These are phyloP conservation scores for Pouteria glomerata DNA, from an alignment of 148 eudicot species.

Conservation along the genomic window DNA sequence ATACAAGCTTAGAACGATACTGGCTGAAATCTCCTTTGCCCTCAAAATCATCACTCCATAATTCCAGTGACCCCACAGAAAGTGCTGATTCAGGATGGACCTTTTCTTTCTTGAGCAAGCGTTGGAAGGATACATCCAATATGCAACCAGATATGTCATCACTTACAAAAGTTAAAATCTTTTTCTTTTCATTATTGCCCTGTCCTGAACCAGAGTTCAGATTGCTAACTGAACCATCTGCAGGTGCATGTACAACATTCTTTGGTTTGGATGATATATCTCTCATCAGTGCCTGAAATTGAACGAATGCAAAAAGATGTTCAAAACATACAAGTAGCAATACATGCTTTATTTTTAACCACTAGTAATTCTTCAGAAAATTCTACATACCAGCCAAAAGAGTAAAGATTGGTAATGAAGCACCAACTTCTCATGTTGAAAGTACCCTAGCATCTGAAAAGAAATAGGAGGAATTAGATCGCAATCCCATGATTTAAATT, in stretches of 20 bases:
- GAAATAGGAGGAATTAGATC: constrained; percentile 9
- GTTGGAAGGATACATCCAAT: constrained; percentile 64
- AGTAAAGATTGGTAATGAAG: constrained; percentile 73
- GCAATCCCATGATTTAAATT: neutral
- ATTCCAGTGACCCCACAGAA: constrained; percentile 58
- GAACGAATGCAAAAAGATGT: constrained; percentile 18
- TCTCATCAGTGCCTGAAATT: constrained; percentile 63
- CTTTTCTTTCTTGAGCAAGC: constrained; percentile 85
- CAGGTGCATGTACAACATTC: constrained; percentile 33
- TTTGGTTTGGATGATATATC: constrained; percentile 72
- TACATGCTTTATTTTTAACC: neutral
- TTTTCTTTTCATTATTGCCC: constrained; percentile 56
- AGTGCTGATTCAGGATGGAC: constrained; percentile 47
- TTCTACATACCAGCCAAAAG: constrained; percentile 87
- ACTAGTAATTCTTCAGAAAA: neutral
- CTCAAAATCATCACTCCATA: constrained; percentile 95
- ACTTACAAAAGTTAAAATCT: constrained; percentile 48
- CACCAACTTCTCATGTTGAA: constrained; percentile 69
- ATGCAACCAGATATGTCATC: constrained; percentile 71
- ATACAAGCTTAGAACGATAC: constrained; percentile 89
- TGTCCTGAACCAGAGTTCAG: constrained; percentile 41
- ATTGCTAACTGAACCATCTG: constrained; percentile 36
- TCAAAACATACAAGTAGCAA: neutral
- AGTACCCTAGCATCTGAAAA: constrained; percentile 86
- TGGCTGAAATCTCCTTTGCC: constrained; percentile 87